phyloP scores from a whole-genome alignment of 441 rosid genomes.

The Gossypium davidsonii region DNA sequence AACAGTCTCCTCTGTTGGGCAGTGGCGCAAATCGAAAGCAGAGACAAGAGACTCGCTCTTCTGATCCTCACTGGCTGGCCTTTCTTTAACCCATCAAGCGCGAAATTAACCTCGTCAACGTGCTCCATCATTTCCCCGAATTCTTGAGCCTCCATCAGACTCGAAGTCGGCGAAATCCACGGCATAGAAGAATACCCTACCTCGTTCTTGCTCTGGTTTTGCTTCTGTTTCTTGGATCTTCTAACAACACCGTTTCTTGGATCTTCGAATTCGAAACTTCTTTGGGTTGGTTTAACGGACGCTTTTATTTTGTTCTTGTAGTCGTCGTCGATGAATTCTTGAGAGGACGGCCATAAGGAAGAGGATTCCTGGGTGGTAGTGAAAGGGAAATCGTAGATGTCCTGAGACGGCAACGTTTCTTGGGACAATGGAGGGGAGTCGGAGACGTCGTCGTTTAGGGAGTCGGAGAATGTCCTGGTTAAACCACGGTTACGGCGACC shows the following conservation, averaged over 20 bases:
- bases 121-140: conserved; percentile 98
- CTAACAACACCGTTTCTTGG: conserved; percentile 25
- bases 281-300: conserved; percentile 6
- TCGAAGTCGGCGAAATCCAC: conserved; percentile 41
- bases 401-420: conserved; percentile 44
- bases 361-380: conserved; percentile 70
- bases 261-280: conserved; percentile 21
- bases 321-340: conserved; percentile 27
- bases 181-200: conserved; percentile 20
- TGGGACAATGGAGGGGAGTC: conserved; percentile 46
- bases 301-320: conserved; percentile 14
- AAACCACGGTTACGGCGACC: conserved; percentile 73
- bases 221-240: conserved; percentile 42
- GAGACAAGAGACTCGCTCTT: conserved; percentile 72
- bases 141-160: conserved; percentile 95
- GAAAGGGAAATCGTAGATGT: conserved; percentile 43
- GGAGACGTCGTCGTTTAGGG: conserved; percentile 35
- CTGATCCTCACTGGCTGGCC: conserved; percentile 77
- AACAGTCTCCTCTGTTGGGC: conserved; percentile 67
- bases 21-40: conserved; percentile 70
- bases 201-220: conserved; percentile 17
- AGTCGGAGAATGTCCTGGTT: conserved; percentile 39
- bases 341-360: conserved; percentile 44
- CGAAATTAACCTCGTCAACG: conserved; percentile 92
- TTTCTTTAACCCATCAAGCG: conserved; percentile 78